Percentiles rank a stretch among this genome's conserved stretches.
phyloP scores from a whole-genome alignment of 306 rosid genomes.

The Dryas alaskensis region DNA sequence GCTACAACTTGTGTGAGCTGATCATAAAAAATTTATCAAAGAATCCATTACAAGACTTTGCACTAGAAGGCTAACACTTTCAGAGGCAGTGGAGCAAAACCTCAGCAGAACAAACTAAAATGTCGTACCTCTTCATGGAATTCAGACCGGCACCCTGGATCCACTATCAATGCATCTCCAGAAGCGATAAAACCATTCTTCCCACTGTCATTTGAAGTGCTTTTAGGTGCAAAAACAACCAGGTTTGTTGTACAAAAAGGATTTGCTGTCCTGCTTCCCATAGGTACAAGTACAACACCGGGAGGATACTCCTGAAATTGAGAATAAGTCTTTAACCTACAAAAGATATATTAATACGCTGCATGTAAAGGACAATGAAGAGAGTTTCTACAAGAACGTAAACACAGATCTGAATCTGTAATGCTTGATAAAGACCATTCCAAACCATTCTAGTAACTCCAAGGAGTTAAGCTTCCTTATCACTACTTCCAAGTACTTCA shows the following conservation, averaged over 20 bases:
- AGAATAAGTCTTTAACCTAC: neutral
- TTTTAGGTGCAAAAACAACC: slow-evolving; percentile 67
- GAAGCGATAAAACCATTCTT: slow-evolving; percentile 42
- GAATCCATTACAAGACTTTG: neutral
- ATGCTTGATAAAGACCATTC: neutral
- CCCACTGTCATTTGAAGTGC: slow-evolving; percentile 31
- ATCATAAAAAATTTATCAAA: slow-evolving; percentile 19
- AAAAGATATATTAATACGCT: neutral
- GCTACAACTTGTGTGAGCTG: slow-evolving; percentile 70
- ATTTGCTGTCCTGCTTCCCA: slow-evolving; percentile 67
- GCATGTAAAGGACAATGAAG: neutral
- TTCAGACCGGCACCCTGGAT: slow-evolving; percentile 76
- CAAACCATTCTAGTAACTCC: neutral
- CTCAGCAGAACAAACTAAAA: neutral
- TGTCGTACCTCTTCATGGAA: slow-evolving; percentile 67
- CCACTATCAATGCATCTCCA: slow-evolving; percentile 89
- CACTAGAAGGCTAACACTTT: neutral
- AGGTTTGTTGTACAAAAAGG: slow-evolving; percentile 80
- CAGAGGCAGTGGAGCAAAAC: neutral
- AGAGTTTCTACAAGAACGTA: neutral
- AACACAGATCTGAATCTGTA: neutral
- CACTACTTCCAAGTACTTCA: neutral
- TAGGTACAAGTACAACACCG: slow-evolving; percentile 65
- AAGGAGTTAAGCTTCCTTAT: neutral
- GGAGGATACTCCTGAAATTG: slow-evolving; percentile 76